phyloP scores from a whole-genome alignment of 139 green algal genomes.

The Edaphochlamys debaryana region DNA sequence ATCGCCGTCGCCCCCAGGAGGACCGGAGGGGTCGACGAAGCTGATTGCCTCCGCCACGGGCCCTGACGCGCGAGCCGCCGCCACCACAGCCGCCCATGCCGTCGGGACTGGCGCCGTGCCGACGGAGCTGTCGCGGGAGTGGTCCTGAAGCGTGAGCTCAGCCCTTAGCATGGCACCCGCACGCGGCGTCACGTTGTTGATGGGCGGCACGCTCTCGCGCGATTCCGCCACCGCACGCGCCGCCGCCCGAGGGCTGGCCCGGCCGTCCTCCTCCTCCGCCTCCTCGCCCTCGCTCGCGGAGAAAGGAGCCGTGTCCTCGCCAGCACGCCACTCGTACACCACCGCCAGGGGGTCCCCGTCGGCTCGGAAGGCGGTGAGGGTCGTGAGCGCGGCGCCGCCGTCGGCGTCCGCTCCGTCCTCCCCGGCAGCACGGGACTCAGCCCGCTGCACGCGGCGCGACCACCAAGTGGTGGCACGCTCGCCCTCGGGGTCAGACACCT shows the following conservation, averaged over 20 bases:
- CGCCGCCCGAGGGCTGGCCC: background rate
- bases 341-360: constrained; percentile 22
- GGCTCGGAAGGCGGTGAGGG: constrained; percentile 23
- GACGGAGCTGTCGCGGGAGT: background rate
- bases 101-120: background rate
- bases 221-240: background rate
- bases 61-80: background rate
- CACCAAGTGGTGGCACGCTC: background rate
- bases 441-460: background rate
- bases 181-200: background rate
- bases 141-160: too few relatives aligned
- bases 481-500: background rate
- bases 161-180: background rate
- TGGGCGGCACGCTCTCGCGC: too few relatives aligned
- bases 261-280: background rate
- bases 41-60: constrained; percentile 20
- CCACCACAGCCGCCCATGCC: background rate
- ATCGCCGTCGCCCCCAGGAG: background rate
- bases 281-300: background rate
- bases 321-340: constrained; percentile 41
- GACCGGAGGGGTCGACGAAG: too few relatives aligned
- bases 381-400: too few relatives aligned
- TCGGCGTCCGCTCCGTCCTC: too few relatives aligned
- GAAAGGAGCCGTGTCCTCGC: too few relatives aligned
- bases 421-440: too few relatives aligned